Percentiles rank a stretch among this genome's conserved stretches.
These are phyloP conservation scores for Kokia cookei DNA, from an alignment of 441 rosid genomes.

Conservation along the genomic window DNA sequence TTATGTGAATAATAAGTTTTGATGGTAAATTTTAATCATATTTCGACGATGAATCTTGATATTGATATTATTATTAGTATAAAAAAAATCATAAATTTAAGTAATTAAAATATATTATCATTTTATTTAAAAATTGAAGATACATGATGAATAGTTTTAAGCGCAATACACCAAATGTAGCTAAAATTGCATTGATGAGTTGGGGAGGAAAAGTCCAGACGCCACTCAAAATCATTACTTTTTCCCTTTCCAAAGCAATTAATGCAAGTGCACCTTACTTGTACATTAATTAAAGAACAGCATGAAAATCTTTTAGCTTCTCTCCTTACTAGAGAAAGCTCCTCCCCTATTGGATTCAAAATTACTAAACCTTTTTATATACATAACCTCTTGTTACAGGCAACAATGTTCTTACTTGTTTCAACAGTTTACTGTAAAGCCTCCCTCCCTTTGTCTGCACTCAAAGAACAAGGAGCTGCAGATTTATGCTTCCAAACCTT, in stretches of 20 bases:
- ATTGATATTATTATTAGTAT: no score
- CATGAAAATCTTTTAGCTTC: not conserved
- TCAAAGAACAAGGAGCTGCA: conserved; percentile 6
- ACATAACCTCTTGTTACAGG: conserved; percentile 1
- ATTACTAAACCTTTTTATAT: not conserved
- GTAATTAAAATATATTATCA: no score
- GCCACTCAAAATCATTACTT: conserved; percentile 19
- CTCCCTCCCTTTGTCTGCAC: conserved; percentile 6
- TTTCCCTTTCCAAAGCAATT: no score
- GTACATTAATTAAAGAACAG: not conserved
- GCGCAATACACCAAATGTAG: conserved; percentile 4
- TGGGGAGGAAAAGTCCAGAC: not conserved
- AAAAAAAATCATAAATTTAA: no score
- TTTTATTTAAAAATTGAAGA: no score
- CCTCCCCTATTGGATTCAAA: conserved; percentile 18
- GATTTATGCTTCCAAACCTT: not conserved
- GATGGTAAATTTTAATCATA: no score
- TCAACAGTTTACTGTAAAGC: conserved; percentile 14
- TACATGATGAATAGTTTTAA: not conserved
- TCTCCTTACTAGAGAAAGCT: not conserved
- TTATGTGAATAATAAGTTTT: no score
- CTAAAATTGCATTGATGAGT: conserved; percentile 14
- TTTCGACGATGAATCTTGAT: no score
- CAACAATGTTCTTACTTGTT: conserved; percentile 22
- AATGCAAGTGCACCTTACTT: no score